These are phyloP conservation scores for Raphidocelis subcapitata DNA, from an alignment of 139 green algal genomes.

Conservation along the genomic window DNA sequence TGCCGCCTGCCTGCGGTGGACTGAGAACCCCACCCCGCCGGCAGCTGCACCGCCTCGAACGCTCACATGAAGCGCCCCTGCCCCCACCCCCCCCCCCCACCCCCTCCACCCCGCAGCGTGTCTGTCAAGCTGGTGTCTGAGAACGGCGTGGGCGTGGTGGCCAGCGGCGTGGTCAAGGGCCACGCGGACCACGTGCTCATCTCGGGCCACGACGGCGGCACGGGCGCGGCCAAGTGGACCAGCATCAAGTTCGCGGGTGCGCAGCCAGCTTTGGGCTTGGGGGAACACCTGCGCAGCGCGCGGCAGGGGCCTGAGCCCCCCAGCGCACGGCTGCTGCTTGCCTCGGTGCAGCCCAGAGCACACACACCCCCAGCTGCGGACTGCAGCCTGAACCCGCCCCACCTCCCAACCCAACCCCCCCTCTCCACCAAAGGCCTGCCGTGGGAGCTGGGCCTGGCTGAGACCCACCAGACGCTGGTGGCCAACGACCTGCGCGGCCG, in stretches of 20 bases:
- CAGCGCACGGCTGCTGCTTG: too few relatives aligned
- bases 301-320: too few relatives aligned
- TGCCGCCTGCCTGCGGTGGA: too few relatives aligned
- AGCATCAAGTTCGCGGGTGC: conserved; percentile 66
- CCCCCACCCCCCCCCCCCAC: background rate
- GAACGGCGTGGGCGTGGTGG: conserved; percentile 92
- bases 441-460: conserved; percentile 94
- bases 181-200: conserved; percentile 97
- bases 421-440: too few relatives aligned
- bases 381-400: conserved; percentile 34
- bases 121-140: conserved; percentile 96
- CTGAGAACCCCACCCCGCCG: background rate
- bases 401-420: too few relatives aligned
- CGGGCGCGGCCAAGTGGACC: conserved; percentile 79
- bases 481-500: conserved; percentile 94
- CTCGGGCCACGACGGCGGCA: conserved; percentile 92
- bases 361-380: too few relatives aligned
- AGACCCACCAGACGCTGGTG: conserved; percentile 95
- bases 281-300: too few relatives aligned
- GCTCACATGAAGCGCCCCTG: too few relatives aligned
- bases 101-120: conserved; percentile 30
- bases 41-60: too few relatives aligned
- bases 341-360: too few relatives aligned
- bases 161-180: conserved; percentile 90
- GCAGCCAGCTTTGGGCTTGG: too few relatives aligned